Evolutionary conservation across 2,329 filamentous ascomycete genomes (phyloP), one percentile per base, ranked within the genome.

Genomic region (Tolypocladium capitatum): DNA sequence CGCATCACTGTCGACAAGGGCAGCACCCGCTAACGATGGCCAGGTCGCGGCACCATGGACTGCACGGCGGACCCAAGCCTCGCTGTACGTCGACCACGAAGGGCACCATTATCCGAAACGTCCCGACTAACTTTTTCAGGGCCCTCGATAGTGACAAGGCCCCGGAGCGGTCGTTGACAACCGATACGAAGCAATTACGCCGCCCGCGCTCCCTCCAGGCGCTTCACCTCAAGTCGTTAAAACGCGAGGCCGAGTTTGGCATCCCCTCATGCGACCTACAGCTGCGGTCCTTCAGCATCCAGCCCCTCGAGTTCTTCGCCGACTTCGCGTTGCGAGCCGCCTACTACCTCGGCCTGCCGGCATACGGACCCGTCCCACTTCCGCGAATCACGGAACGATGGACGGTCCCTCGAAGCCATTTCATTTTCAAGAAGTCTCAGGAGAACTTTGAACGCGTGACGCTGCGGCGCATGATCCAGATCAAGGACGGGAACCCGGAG

Each of bases 381-480:
- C 92, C 92, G 1, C 81, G 84, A 49, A 88, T 91, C 54, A 85
- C 79, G 16, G 87, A 98, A 71, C 80, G 90, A 58, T 98, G 92
- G 92, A 97, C 92, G 1, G 89, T 97, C 2, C 88, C 89, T 10
- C 79, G 81, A 59, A 80, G 80, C 60, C 85, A 86, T 64, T 98
- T 98, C 72, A 87, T 96, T 55, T 86, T 88, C 73, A 98, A 97
- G 71, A 98, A 98, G 70, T 84, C 81, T 34, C 90, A 98, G 68
- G 92, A 98, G 70, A 98, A 98, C 67, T 98, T 94, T 61, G 91
- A 97, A 71, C 78, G 92, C 47, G 83, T 92, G 51, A 98, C 92
- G 1, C 68, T 90, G 58, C 79, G 90, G 47, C 75, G 92, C 14
- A 66, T 96, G 58, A 89, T 98, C 46, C 89, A 95, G 67, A 92